Base-by-base conservation (phyloP, 2,329 filamentous ascomycete genomes). In the Cordyceps sp. region DNA sequence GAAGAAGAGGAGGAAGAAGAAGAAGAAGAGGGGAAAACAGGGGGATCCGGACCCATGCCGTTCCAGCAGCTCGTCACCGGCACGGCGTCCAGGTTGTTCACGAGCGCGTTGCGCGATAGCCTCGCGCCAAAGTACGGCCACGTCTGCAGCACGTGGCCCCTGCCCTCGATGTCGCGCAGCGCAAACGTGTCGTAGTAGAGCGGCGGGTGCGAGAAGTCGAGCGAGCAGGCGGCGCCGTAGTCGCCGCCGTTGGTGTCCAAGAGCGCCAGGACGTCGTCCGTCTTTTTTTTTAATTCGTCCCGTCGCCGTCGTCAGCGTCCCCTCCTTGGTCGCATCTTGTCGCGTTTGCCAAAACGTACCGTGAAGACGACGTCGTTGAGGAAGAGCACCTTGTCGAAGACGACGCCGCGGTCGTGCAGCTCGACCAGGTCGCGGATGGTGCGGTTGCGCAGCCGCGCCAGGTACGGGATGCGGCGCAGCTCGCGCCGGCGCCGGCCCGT, bases 391-490 rank as follows among this genome's bases (percentile, higher is more conserved):
- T 61, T 68, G 40, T 75, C 70, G 43, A 73, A 63, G 9, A 40
- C 54, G n/a, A 59, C 49, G 4, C 70, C 72, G 32, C 63, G 48
- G 15, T 54, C 50, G 9, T 57, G 48, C 28, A 77, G 45, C 14
- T 64, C 58, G 19, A 62, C 46, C 38, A 83, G 45, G 8, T 75
- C 73, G 37, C 65, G 50, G 40, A 84, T 51, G n/a, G 67, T 69
- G 39, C 56, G 49, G 48, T 85, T 84, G 26, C 79, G 63, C 35
- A 79, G 44, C 18, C 55, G 61, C 2, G 79, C 66, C 15, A 84
- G 55, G 46, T 76, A 82, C 2, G 77, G 76, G 37, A 84, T 82
- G 15, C 78, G 61, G 30, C 78, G 57, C 37, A 77, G 47, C 43
- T 76, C 71, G 36, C 53, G 62, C 38, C 55, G 57, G 1, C 64